phyloP scores from a whole-genome alignment of 306 rosid genomes.

The Leucaena leucocephala region DNA sequence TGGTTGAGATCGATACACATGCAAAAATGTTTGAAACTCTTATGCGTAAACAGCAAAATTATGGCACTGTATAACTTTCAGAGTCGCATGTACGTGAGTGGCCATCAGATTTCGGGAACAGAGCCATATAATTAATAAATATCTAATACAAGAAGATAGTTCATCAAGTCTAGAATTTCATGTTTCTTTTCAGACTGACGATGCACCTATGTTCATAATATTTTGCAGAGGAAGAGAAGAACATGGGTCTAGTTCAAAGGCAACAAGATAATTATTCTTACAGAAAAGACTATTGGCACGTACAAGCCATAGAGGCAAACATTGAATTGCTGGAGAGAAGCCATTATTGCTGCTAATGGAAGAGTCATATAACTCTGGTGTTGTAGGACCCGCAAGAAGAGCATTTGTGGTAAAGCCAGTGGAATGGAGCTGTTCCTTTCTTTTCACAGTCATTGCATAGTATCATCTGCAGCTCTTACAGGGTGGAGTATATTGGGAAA shows the following conservation, averaged over 20 bases:
- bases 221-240: conserved; percentile 13
- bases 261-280: conserved; percentile 27
- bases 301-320: conserved; percentile 26
- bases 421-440: conserved; percentile 80
- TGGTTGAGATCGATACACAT: neutral
- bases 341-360: conserved; percentile 35
- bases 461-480: conserved; percentile 64
- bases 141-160: conserved; percentile 10
- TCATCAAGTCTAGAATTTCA: conserved; percentile 14
- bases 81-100: conserved; percentile 12
- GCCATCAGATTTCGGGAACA: conserved; percentile 23
- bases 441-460: conserved; percentile 92
- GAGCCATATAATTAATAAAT: neutral
- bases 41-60: neutral
- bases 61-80: conserved; percentile 1
- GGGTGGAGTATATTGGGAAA: conserved; percentile 26
- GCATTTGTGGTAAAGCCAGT: conserved; percentile 91
- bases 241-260: neutral
- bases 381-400: conserved; percentile 81
- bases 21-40: neutral
- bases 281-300: neutral
- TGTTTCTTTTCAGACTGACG: conserved; percentile 25
- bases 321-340: conserved; percentile 36
- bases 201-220: conserved; percentile 7
- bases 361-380: conserved; percentile 68